Evolutionary conservation across 805 yeast species (phyloP).

Genomic region (Lipomyces yamanashiensis): DNA sequence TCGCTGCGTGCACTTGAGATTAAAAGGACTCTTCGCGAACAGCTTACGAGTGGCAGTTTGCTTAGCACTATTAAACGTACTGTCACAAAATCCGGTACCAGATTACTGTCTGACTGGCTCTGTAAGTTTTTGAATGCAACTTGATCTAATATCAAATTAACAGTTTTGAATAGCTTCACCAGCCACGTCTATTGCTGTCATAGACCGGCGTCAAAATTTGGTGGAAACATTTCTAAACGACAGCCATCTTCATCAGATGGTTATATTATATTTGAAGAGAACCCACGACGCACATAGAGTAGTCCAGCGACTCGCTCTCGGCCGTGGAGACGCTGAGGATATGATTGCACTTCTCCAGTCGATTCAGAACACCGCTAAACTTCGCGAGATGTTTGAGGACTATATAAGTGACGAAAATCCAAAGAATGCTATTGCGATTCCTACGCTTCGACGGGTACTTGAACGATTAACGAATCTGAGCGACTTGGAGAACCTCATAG

Average conservation of each 20-base stretch:
- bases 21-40: slow-evolving; percentile 38
- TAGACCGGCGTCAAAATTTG: slow-evolving; percentile 59
- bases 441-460: slow-evolving; percentile 5
- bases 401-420: slow-evolving; percentile 2
- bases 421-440: neutral
- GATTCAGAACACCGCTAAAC: slow-evolving; percentile 40
- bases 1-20: slow-evolving; percentile 63
- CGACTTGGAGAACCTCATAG: slow-evolving; percentile 22
- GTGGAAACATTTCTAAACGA: slow-evolving; percentile 52
- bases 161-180: slow-evolving; percentile 59
- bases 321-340: slow-evolving; percentile 53
- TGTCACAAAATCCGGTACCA: slow-evolving; percentile 77
- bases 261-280: slow-evolving; percentile 63
- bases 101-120: slow-evolving; percentile 81
- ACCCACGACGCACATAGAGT: slow-evolving; percentile 51
- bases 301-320: slow-evolving; percentile 47
- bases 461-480: slow-evolving; percentile 17
- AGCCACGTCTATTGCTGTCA: slow-evolving; percentile 59
- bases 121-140: slow-evolving; percentile 4
- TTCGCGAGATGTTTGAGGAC: slow-evolving; percentile 15
- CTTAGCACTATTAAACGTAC: slow-evolving; percentile 74
- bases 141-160: neutral
- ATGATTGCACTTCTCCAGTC: slow-evolving; percentile 53
- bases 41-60: slow-evolving; percentile 45
- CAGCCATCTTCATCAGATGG: slow-evolving; percentile 57